Percentiles rank a stretch among this genome's conserved stretches.
phyloP scores from a whole-genome alignment of 139 green algal genomes.

The Medakamo hakoo region DNA sequence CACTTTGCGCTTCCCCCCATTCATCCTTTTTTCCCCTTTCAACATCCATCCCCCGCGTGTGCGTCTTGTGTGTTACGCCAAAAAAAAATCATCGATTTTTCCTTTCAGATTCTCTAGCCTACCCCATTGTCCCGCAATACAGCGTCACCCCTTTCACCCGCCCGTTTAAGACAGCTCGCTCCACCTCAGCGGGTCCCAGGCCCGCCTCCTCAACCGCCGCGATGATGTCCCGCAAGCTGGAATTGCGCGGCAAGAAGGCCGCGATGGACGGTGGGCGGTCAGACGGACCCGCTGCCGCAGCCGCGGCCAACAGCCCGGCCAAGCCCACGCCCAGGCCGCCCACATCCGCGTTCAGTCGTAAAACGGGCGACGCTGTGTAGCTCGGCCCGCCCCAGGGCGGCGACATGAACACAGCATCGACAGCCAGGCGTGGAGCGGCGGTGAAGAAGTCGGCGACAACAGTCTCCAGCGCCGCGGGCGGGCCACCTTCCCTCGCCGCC shows the following conservation, averaged over 20 bases:
- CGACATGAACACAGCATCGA: slow-evolving; percentile 31
- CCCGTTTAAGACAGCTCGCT: slow-evolving; percentile 15
- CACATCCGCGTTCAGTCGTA: not conserved
- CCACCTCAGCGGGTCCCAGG: slow-evolving; percentile 5
- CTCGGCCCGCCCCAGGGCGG: slow-evolving; percentile 27
- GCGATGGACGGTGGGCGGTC: not conserved
- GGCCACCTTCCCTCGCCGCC: too few species aligned
- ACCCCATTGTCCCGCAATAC: not conserved
- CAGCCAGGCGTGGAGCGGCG: slow-evolving; percentile 1
- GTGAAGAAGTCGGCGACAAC: not conserved
- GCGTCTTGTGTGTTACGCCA: not conserved
- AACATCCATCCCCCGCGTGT: not conserved
- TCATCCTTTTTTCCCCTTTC: not conserved
- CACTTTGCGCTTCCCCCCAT: too few species aligned
- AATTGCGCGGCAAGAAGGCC: not conserved
- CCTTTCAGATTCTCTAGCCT: not conserved
- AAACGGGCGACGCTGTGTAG: slow-evolving; percentile 5
- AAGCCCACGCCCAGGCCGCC: not conserved
- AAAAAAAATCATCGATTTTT: not conserved
- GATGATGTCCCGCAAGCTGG: too few species aligned
- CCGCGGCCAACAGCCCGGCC: not conserved
- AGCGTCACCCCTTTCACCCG: slow-evolving; percentile 11
- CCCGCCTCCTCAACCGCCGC: too few species aligned
- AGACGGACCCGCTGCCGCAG: not conserved
- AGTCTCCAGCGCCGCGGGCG: not conserved